These are phyloP conservation scores for Gossypium raimondii DNA, from an alignment of 345 rosid species.

Conservation along the genomic window DNA sequence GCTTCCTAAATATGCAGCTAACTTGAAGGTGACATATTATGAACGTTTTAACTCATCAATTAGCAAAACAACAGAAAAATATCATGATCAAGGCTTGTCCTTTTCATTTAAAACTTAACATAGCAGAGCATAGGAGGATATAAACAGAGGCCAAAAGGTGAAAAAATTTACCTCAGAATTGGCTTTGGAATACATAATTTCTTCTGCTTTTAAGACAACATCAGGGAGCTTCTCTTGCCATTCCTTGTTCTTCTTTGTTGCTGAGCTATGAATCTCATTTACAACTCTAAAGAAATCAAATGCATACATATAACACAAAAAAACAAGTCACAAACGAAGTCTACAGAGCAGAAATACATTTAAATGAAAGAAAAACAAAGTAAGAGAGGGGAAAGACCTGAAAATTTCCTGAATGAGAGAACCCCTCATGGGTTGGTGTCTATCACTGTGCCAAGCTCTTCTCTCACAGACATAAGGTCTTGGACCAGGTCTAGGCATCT, in stretches of 20 bases:
- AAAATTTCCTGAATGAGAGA: conserved; percentile 67
- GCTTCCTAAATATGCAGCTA: neutral
- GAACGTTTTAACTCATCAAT: conserved; percentile 1
- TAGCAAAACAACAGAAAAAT: neutral
- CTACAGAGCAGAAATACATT: neutral
- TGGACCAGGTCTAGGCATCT: conserved; percentile 74
- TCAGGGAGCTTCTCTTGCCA: conserved; percentile 75
- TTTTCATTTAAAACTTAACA: conserved; percentile 1
- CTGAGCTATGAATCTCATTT: conserved; percentile 43
- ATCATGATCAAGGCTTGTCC: neutral
- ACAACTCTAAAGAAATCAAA: conserved; percentile 39
- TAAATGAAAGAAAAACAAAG: neutral
- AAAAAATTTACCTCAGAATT: conserved; percentile 51
- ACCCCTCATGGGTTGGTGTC: conserved; percentile 73
- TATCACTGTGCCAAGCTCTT: conserved; percentile 77
- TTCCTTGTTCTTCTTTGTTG: conserved; percentile 67
- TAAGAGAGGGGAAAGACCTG: conserved; percentile 31
- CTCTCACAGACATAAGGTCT: conserved; percentile 72
- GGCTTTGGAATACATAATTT: conserved; percentile 71
- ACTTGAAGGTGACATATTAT: neutral
- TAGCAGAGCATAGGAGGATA: neutral
- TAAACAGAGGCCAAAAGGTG: neutral
- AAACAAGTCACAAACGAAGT: neutral
- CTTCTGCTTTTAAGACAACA: conserved; percentile 68
- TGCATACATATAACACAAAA: neutral